Evolutionary conservation across 164 flowering plant genomes (phyloP).

Genomic region (Vitis amurensis): DNA sequence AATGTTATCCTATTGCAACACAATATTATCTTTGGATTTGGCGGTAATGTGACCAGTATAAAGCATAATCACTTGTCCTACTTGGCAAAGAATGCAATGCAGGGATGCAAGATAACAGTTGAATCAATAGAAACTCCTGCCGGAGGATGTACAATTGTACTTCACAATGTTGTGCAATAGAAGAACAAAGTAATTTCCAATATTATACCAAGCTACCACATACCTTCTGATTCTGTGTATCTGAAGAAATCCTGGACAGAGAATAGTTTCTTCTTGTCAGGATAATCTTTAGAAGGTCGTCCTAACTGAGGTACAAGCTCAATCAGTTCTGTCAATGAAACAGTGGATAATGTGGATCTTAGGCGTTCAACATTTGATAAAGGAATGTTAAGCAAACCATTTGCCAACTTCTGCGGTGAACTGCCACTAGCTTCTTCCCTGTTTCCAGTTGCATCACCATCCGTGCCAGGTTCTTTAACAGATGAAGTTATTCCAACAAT

Average conservation of each 20-base stretch:
- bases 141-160: not conserved
- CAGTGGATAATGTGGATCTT: slow-evolving; percentile 73
- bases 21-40: too few species aligned
- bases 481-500: slow-evolving; percentile 59
- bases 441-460: slow-evolving; percentile 25
- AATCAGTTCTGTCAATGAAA: slow-evolving; percentile 79
- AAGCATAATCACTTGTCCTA: too few species aligned
- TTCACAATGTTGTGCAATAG: not conserved
- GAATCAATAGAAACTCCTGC: not conserved
- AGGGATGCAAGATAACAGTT: too few species aligned
- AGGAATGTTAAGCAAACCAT: slow-evolving; percentile 80
- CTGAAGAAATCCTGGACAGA: slow-evolving; percentile 93
- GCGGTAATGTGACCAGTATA: too few species aligned
- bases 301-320: slow-evolving; percentile 82
- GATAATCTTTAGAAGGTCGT: slow-evolving; percentile 67
- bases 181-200: not conserved
- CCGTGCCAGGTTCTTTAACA: slow-evolving; percentile 53
- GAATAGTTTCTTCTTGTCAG: slow-evolving; percentile 89
- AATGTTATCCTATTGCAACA: too few species aligned
- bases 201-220: slow-evolving; percentile 1
- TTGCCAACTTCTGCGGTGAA: slow-evolving; percentile 60
- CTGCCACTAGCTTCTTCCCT: slow-evolving; percentile 49
- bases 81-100: too few species aligned
- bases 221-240: slow-evolving; percentile 97
- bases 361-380: slow-evolving; percentile 92